Conservation (phyloP, 257 asterid species). For the Petunia axillaris region DNA sequence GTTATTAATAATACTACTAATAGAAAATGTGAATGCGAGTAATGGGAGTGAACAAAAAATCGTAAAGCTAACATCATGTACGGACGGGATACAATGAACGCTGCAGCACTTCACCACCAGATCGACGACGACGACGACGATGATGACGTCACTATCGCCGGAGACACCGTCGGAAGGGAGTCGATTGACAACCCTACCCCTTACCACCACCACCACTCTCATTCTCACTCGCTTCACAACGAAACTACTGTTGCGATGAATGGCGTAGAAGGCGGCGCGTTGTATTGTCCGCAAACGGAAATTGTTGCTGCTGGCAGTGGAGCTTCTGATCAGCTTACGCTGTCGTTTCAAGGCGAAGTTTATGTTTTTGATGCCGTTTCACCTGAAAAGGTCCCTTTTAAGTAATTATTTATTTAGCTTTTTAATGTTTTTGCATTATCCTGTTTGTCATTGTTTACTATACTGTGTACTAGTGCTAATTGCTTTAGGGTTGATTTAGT, state of each 20-base stretch:
- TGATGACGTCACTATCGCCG: constrained; percentile 52
- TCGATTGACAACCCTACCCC: constrained; percentile 46
- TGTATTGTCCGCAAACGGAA: constrained; percentile 54
- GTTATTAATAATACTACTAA: no score
- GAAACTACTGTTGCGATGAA: constrained; percentile 44
- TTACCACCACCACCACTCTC: constrained; percentile 54
- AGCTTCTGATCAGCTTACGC: constrained; percentile 87
- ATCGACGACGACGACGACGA: constrained; percentile 47
- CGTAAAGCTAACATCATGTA: constrained; percentile 30
- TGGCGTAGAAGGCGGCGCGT: constrained; percentile 51
- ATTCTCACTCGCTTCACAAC: constrained; percentile 66
- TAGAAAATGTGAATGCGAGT: no score
- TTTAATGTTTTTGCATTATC: neutral
- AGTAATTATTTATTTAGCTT: no score
- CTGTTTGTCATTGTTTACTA: neutral
- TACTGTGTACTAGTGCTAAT: neutral
- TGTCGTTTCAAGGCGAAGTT: constrained; percentile 96
- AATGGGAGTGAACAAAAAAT: neutral
- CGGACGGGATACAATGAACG: constrained; percentile 28
- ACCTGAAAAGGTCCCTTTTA: constrained; percentile 98
- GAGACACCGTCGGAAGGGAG: constrained; percentile 30
- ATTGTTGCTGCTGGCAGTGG: constrained; percentile 50
- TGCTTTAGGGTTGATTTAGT: neutral
- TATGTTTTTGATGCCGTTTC: constrained; percentile 91
- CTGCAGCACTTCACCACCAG: constrained; percentile 34